Percentiles rank a stretch among this genome's conserved stretches.
phyloP scores from a whole-genome alignment of 2,329 filamentous ascomycete species.

The Hypoxylon sp. region DNA sequence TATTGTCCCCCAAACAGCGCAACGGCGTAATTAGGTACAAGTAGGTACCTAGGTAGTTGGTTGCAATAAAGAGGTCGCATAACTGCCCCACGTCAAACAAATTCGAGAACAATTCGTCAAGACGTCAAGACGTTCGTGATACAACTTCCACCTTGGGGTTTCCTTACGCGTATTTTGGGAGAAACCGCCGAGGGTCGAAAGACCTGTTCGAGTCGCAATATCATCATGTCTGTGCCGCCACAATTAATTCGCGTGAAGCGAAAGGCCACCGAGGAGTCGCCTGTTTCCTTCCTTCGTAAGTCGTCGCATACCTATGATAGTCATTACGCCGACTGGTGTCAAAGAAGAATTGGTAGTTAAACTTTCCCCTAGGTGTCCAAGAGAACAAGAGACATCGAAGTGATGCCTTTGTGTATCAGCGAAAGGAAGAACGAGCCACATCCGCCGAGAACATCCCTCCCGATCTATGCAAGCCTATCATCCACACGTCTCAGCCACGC shows the following conservation, averaged over 20 bases:
- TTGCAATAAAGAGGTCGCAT: slow-evolving; percentile 22
- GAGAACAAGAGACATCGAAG: slow-evolving; percentile 68
- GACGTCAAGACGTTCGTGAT: neutral
- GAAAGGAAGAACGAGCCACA: slow-evolving; percentile 58
- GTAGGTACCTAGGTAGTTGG: neutral
- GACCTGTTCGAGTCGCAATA: slow-evolving; percentile 1
- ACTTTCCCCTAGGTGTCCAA: slow-evolving; percentile 63
- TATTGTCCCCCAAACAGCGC: neutral
- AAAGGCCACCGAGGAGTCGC: slow-evolving; percentile 68
- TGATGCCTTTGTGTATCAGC: slow-evolving; percentile 70
- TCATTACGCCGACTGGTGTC: neutral
- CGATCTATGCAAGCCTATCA: slow-evolving; percentile 58
- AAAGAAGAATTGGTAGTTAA: slow-evolving; percentile 27
- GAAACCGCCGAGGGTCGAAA: neutral
- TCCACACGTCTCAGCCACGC: slow-evolving; percentile 63
- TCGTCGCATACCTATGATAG: slow-evolving; percentile 29
- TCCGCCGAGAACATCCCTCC: slow-evolving; percentile 48
- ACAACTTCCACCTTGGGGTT: slow-evolving; percentile 3
- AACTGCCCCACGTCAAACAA: slow-evolving; percentile 3
- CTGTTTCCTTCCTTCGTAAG: slow-evolving; percentile 70
- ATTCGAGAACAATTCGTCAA: slow-evolving; percentile 6
- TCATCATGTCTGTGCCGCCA: slow-evolving; percentile 69
- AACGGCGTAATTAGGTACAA: slow-evolving; percentile 2
- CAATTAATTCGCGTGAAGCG: slow-evolving; percentile 73
- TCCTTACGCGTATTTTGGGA: neutral